Conservation (phyloP, 2,329 filamentous ascomycete species). For the Arthrinium puccinioides region DNA sequence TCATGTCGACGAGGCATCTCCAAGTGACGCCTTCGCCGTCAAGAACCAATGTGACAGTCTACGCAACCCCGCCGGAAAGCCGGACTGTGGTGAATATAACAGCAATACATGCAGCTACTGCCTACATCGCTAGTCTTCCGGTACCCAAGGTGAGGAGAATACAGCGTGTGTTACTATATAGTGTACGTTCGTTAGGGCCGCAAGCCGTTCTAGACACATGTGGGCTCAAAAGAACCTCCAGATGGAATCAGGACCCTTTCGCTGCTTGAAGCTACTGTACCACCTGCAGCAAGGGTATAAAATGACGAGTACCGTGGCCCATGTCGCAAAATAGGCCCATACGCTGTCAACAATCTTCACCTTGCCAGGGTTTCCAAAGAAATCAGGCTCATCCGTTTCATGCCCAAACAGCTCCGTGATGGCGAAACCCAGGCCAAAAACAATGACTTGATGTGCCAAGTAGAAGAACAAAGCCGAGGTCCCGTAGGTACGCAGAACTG, state of each 20-base stretch:
- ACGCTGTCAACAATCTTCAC: slow-evolving; percentile 28
- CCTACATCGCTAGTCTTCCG: too few relatives aligned
- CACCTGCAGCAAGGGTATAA: slow-evolving; percentile 33
- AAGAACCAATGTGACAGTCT: too few relatives aligned
- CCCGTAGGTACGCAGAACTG: slow-evolving; percentile 34
- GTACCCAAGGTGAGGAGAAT: too few relatives aligned
- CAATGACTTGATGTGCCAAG: slow-evolving; percentile 27
- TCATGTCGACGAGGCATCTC: too few relatives aligned
- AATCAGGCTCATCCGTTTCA: slow-evolving; percentile 19
- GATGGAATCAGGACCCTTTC: slow-evolving; percentile 31
- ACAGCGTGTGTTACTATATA: too few relatives aligned
- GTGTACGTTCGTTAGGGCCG: too few relatives aligned
- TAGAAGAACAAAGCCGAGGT: slow-evolving; percentile 40
- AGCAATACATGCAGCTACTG: too few relatives aligned
- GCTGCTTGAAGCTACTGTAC: slow-evolving; percentile 36
- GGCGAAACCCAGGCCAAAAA: slow-evolving; percentile 19
- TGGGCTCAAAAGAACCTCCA: slow-evolving; percentile 41
- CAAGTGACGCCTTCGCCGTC: too few relatives aligned
- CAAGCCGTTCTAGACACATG: too few relatives aligned
- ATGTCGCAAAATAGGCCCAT: slow-evolving; percentile 29
- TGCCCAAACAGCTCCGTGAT: slow-evolving; percentile 26
- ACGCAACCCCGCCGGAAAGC: too few relatives aligned
- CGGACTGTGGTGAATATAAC: too few relatives aligned
- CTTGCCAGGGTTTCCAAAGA: slow-evolving; percentile 11
- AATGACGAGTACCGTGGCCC: slow-evolving; percentile 25